Base-by-base conservation (phyloP, 306 rosid species). In the Fragaria ananassa region DNA sequence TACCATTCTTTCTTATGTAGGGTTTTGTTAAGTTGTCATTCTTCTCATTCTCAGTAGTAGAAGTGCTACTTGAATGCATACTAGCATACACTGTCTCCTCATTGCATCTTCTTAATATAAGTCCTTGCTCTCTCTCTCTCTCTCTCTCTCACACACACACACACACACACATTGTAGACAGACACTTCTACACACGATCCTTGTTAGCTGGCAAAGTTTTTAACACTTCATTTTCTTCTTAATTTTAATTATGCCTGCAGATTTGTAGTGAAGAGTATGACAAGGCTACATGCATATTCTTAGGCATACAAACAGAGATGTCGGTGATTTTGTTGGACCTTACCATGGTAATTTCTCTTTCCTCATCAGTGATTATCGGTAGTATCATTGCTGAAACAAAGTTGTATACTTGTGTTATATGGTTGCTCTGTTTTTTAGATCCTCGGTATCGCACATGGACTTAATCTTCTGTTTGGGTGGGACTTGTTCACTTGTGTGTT, bases 391-490 rank as follows among this genome's bases (percentile, higher is more conserved):
- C 42, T 69, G 53, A 71, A 56, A 56, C 62, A 47, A 41, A 50
- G 78, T 61, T 71, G 51, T 72, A 15, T 81, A 65, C 61, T 9
- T 4, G 70, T 80, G 61, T 81, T 42, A 25, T 31, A 68, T 81
- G 75, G 15, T 85, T 84, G 72, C 44, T 76, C 75, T 53, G 66
- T 76, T 77, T 88, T 64, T 89, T 62, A 94, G 98, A 84, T 94
- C 76, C 77, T 94, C 77, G 98, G 97, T 79, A 87, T 92, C 72
- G 91, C 96, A 58, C 93, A 92, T 83, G 95, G 91, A 79, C 92
- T 94, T 79, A 94, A 90, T 89, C 90, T 90, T 84, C 84, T 92
- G 72, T 88, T 87, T 83, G 97, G 97, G 72, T 94, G 97, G 98
- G 97, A 94, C 85, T 83, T 94, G 79, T 92, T 92, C 95, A 86